Conservation (phyloP, 208 protist species). For the Trypanosoma scelopori region DNA sequence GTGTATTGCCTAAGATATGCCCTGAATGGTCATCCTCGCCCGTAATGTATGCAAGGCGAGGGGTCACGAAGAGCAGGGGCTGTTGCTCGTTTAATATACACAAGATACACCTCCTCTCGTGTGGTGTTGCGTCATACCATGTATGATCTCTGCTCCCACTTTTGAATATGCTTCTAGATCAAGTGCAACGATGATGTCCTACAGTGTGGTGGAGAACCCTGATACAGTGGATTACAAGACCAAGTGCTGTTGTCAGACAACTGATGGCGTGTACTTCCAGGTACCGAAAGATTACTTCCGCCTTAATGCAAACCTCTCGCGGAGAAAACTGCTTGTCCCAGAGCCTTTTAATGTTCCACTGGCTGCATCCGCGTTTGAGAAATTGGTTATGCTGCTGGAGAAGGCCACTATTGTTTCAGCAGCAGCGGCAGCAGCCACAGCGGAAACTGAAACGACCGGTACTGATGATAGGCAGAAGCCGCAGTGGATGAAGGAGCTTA, state of each 20-base stretch:
- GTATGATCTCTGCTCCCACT: too few species aligned
- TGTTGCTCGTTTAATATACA: too few species aligned
- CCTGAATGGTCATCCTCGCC: too few species aligned
- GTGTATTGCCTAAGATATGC: too few species aligned
- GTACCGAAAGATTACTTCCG: constrained; percentile 82
- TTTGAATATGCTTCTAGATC: not conserved
- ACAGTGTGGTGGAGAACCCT: constrained; percentile 64
- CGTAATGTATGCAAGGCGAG: too few species aligned
- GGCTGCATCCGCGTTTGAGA: constrained; percentile 46
- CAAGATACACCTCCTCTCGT: too few species aligned
- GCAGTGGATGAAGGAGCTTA: constrained; percentile 72
- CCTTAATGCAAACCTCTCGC: constrained; percentile 50
- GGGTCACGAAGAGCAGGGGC: too few species aligned
- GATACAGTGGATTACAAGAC: constrained; percentile 79
- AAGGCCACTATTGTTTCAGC: constrained; percentile 71
- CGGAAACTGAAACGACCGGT: constrained; percentile 41
- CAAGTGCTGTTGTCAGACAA: constrained; percentile 81
- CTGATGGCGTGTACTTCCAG: constrained; percentile 67
- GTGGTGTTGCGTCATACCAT: too few species aligned
- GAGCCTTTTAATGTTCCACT: constrained; percentile 76
- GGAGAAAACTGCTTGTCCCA: constrained; percentile 56
- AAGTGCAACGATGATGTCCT: constrained; percentile 45
- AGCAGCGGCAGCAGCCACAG: constrained; percentile 47
- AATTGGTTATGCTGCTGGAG: constrained; percentile 64
- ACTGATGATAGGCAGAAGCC: constrained; percentile 37